Evolutionary conservation across 495 filamentous ascomycete species (phyloP).

Genomic region (Cercophora sp.): DNA sequence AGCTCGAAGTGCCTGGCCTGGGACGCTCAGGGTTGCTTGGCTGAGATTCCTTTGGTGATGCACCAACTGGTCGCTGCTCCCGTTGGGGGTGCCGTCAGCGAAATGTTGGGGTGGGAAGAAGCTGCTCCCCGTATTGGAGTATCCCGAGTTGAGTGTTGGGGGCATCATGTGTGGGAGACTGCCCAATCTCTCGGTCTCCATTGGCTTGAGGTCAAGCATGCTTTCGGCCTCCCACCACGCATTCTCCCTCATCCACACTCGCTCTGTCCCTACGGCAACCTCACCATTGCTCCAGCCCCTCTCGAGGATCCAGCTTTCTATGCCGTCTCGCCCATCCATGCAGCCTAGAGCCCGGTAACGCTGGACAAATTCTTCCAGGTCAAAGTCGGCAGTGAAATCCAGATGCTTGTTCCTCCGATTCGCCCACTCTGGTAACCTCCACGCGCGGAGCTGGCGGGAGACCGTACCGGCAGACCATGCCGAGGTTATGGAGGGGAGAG

Average conservation of each 20-base stretch:
- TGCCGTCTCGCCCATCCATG: constrained; percentile 83
- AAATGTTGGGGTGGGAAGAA: constrained; percentile 63
- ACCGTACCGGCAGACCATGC: constrained; percentile 90
- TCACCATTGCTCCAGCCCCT: constrained; percentile 98
- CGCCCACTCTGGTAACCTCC: constrained; percentile 93
- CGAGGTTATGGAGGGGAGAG: constrained; percentile 56
- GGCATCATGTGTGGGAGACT: constrained; percentile 49
- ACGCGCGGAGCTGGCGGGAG: constrained; percentile 85
- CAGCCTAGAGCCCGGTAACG: constrained; percentile 83
- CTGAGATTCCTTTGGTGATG: constrained; percentile 59
- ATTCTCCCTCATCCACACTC: constrained; percentile 91
- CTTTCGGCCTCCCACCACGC: constrained; percentile 98
- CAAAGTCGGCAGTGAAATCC: constrained; percentile 97
- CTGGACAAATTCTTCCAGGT: constrained; percentile 82
- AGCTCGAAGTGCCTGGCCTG: constrained; percentile 46
- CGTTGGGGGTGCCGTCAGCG: constrained; percentile 58
- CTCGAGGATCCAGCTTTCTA: constrained; percentile 93
- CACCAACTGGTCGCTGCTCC: constrained; percentile 68
- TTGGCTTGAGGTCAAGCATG: constrained; percentile 87
- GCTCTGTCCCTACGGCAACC: constrained; percentile 81
- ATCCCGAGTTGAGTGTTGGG: constrained; percentile 56
- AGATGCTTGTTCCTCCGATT: constrained; percentile 86
- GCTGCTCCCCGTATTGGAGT: constrained; percentile 60
- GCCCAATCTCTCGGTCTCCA: constrained; percentile 35
- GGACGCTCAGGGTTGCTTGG: constrained; percentile 45